Base-by-base conservation (phyloP, 2,329 filamentous ascomycete species). In the Colletotrichum sp. region DNA sequence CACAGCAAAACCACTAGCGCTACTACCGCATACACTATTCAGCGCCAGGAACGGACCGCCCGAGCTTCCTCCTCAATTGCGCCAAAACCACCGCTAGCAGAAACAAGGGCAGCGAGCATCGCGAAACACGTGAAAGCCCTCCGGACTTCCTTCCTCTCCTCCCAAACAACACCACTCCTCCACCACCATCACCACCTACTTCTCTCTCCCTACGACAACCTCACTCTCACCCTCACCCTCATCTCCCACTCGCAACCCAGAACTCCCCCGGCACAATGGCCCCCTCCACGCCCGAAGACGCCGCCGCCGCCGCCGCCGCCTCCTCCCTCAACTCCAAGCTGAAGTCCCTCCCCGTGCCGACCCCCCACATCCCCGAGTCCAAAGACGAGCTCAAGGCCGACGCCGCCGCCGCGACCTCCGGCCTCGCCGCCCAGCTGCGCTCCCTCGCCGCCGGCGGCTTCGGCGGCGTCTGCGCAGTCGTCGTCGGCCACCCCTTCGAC, bases 401-500 rank as follows among this genome's bases (percentile, higher is more conserved):
- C 48, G 84, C 85, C 24, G 83, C 84, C 72, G 85, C 83, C 5
- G 85, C 83, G 7, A 83, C 83, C 18, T 84, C 81, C 38, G 79
- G 83, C 18, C 81, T 84, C 68, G 80, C 86, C 16, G 83, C 89
- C 24, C 90, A 92, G 83, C 85, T 98, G 77, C 94, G 96, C 75
- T 97, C 96, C 56, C 91, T 99, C 67, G 93, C 90, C 10, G 96
- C 96, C 9, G 97, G 97, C 80, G 97, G 96, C 77, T 97, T 98
- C 75, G 97, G 97, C 79, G 97, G 97, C 80, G 86, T 99, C 63
- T 98, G 95, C 87, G 96, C 97, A 73, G 97, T 99, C 71, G 84
- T 99, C 56, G 96, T 98, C 75, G 94, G 97, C 73, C 97, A 99
- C 85, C 97, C 97, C 12, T 99, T 99, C 83, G 97, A 99, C 84